Evolutionary conservation across 129 eudicot genomes (phyloP).

Genomic region (sunflower (Helianthus annuus)): DNA sequence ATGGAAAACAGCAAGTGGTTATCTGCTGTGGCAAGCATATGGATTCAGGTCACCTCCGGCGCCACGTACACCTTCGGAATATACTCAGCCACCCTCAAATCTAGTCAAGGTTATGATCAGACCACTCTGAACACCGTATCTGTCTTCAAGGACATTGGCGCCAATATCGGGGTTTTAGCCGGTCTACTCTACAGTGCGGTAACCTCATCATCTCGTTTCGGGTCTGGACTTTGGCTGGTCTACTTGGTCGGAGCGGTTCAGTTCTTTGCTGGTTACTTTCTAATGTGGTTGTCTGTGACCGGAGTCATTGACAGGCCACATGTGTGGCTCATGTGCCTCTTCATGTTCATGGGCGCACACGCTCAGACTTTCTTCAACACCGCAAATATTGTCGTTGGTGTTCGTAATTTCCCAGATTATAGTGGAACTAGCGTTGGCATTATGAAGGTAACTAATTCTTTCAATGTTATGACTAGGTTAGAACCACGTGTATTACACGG

Average conservation of each 20-base stretch:
- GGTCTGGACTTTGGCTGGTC: slow-evolving; percentile 59
- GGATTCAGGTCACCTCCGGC: slow-evolving; percentile 87
- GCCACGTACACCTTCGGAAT: slow-evolving; percentile 82
- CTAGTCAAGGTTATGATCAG: slow-evolving; percentile 69
- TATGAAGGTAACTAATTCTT: slow-evolving; percentile 64
- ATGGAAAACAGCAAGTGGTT: slow-evolving; percentile 63
- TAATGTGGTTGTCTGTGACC: slow-evolving; percentile 70
- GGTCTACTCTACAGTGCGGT: slow-evolving; percentile 72
- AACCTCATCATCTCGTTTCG: not conserved
- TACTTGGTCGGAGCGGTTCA: slow-evolving; percentile 67
- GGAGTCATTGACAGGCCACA: slow-evolving; percentile 52
- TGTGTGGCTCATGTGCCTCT: slow-evolving; percentile 65
- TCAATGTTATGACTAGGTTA: not conserved
- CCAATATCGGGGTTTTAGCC: slow-evolving; percentile 78
- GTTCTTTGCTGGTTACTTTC: slow-evolving; percentile 66
- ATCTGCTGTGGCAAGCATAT: slow-evolving; percentile 78
- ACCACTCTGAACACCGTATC: slow-evolving; percentile 83
- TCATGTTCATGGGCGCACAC: slow-evolving; percentile 79
- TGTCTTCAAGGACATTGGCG: slow-evolving; percentile 93
- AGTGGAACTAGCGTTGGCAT: slow-evolving; percentile 80
- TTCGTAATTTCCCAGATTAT: slow-evolving; percentile 68
- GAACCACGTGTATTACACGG: no score
- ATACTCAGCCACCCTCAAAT: slow-evolving; percentile 76
- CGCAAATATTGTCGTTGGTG: slow-evolving; percentile 67
- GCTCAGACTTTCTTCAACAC: slow-evolving; percentile 89